Evolutionary conservation across 1,284 basidiomycete species (phyloP).

Genomic region (Vanrija sp.): DNA sequence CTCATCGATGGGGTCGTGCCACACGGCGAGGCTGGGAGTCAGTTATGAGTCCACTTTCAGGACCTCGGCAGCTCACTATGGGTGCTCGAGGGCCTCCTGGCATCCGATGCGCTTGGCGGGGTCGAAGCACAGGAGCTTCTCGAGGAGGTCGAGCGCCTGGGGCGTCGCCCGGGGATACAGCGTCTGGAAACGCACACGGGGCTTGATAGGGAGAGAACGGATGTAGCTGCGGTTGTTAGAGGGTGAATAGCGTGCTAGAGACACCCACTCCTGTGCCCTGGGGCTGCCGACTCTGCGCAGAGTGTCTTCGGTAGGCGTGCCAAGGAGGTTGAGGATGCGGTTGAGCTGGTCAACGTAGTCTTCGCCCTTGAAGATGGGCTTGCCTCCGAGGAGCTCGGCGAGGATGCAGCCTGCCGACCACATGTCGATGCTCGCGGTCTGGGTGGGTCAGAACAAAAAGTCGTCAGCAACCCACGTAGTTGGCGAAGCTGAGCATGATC

Average conservation of each 20-base stretch:
- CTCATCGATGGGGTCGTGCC: conserved; percentile 93
- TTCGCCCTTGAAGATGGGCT: conserved; percentile 97
- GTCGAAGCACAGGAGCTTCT: conserved; percentile 91
- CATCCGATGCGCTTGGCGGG: conserved; percentile 93
- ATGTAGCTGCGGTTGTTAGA: conserved; percentile 61
- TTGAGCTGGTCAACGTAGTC: conserved; percentile 99
- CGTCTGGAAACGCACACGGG: conserved; percentile 82
- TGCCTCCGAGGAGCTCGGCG: conserved; percentile 91
- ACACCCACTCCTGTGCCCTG: conserved; percentile 57
- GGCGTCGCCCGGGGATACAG: conserved; percentile 93
- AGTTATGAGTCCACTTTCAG: background rate
- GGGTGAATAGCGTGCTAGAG: background rate
- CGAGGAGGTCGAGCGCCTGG: conserved; percentile 84
- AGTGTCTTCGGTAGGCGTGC: conserved; percentile 94
- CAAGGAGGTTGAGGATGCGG: conserved; percentile 95
- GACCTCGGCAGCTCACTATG: conserved; percentile 57
- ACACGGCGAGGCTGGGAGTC: conserved; percentile 62
- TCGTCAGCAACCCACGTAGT: conserved; percentile 57
- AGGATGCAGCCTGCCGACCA: conserved; percentile 99
- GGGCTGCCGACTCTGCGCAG: conserved; percentile 90
- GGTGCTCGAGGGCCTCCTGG: conserved; percentile 90
- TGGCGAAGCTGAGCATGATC: conserved; percentile 94
- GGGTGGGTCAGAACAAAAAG: conserved; percentile 11
- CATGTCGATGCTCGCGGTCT: conserved; percentile 73
- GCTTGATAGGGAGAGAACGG: conserved; percentile 93